Base-by-base conservation (phyloP, 176 grass and related monocot species). In the Paspalum notatum region DNA sequence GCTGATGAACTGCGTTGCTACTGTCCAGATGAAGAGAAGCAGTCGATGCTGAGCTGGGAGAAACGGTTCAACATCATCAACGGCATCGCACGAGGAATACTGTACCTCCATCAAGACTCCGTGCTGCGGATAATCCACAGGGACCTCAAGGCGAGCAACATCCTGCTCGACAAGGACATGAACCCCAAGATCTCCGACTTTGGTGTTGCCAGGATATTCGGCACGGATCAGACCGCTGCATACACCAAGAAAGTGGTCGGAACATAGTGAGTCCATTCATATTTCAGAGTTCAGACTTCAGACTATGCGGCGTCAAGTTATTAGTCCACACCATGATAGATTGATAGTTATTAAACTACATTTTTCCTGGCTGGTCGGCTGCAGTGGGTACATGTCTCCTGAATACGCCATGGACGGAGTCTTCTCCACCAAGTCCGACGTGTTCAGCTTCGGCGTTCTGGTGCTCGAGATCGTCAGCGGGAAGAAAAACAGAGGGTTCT, bases 181-280 rank as follows among this genome's bases (percentile, higher is more conserved):
- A 92, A 85, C 44, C 87, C 89, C 13, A 95, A 95, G 69, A 95
- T 95, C 41, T 95, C 93, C 20, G 93, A 95, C 80, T 95, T 95
- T 11, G 93, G 93, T 2, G 66, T 91, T 16, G 93, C 93, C 14
- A 85, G 87, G 57, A 91, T 89, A 26, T 91, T 95, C 47, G 81
- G 90, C 2, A 80, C 64, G 14, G 82, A 91, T 3, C 81, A 91
- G 63, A 91, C 78, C 0, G 58, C 86, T 45, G 74, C 58, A 1
- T 82, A 89, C 21, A 95, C 92, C 67, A 95, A 50, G 56, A 81
- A 85, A 81, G 68, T 92, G 9, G 89, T 95, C 38, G 93, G 93
- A 59, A 95, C 93, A 72, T 95, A 87, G 93, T 95, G 74, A 86
- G 86, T 62, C 62, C 57, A 27, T 62, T 80, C 57, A 41, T 12